Evolutionary conservation across 768 basidiomycete genomes (phyloP).

Genomic region (Suillus subluteus): DNA sequence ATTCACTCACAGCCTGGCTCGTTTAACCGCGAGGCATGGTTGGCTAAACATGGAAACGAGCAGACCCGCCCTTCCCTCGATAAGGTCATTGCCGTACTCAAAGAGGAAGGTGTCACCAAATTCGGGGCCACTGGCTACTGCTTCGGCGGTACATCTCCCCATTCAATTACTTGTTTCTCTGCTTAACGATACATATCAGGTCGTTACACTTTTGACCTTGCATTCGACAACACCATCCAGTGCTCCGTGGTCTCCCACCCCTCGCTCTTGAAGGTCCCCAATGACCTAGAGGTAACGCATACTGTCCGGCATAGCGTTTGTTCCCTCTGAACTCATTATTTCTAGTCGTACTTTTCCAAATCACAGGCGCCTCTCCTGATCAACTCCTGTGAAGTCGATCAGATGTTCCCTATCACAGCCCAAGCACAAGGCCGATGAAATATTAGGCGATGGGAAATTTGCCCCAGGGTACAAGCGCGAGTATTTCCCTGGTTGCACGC

Average conservation of each 20-base stretch:
- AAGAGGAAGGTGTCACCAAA: slow-evolving; percentile 56
- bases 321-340: background rate
- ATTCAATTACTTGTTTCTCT: background rate
- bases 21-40: slow-evolving; percentile 45
- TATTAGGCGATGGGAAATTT: slow-evolving; percentile 53
- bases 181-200: slow-evolving; percentile 28
- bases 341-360: slow-evolving; percentile 48
- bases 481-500: slow-evolving; percentile 51
- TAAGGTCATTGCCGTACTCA: slow-evolving; percentile 59
- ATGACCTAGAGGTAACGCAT: slow-evolving; percentile 59
- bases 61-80: slow-evolving; percentile 54
- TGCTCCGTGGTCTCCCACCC: slow-evolving; percentile 62
- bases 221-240: slow-evolving; percentile 54
- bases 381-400: slow-evolving; percentile 63
- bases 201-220: slow-evolving; percentile 65
- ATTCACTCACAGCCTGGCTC: slow-evolving; percentile 19
- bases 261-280: slow-evolving; percentile 58
- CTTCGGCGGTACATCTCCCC: slow-evolving; percentile 55
- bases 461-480: slow-evolving; percentile 53
- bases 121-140: slow-evolving; percentile 73
- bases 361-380: slow-evolving; percentile 65
- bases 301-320: background rate
- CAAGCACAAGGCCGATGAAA: slow-evolving; percentile 49
- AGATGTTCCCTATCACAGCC: slow-evolving; percentile 50
- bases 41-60: too few species aligned